A percentile compares a stretch with the other conserved stretches of the same genome.
These are phyloP conservation scores for Trichoderma orchidacearum DNA, from an alignment of 495 filamentous ascomycete species.

Conservation along the genomic window DNA sequence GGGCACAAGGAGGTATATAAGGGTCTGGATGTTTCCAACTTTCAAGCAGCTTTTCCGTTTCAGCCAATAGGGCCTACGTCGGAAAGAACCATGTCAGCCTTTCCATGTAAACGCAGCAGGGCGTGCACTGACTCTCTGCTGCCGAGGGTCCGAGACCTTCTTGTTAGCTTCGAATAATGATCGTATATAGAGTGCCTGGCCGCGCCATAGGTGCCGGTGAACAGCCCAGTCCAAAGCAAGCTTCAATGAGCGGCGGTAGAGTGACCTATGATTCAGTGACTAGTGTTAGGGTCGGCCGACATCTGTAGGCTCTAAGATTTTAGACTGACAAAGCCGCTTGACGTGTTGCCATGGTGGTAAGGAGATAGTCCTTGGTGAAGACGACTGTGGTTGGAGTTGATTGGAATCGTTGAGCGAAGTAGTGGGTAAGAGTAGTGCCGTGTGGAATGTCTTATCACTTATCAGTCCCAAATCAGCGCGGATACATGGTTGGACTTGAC, in stretches of 20 bases:
- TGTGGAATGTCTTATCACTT: neutral
- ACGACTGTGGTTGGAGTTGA: neutral
- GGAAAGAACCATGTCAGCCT: neutral
- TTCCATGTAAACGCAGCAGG: neutral
- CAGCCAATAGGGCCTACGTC: slow-evolving; percentile 57
- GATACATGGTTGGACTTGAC: too few species aligned
- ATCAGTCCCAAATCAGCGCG: neutral
- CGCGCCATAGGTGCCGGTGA: slow-evolving; percentile 80
- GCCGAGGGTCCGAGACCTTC: slow-evolving; percentile 70
- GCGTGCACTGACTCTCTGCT: slow-evolving; percentile 55
- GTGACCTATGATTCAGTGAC: slow-evolving; percentile 42
- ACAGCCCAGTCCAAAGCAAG: slow-evolving; percentile 90
- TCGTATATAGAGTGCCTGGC: slow-evolving; percentile 90
- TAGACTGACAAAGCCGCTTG: slow-evolving; percentile 30
- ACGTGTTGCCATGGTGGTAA: slow-evolving; percentile 28
- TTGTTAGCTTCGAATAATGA: slow-evolving; percentile 92
- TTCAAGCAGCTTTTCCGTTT: slow-evolving; percentile 77
- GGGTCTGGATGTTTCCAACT: slow-evolving; percentile 97
- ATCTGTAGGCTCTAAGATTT: neutral
- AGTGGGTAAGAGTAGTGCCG: too few species aligned
- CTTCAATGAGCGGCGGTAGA: slow-evolving; percentile 89
- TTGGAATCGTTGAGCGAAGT: too few species aligned
- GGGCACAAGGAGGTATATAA: slow-evolving; percentile 75
- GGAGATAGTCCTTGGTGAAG: neutral
- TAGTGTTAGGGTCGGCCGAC: neutral